Evolutionary conservation across 306 rosid species (phyloP), one percentile per base, ranked within the genome.

Genomic region (Acacia acuminata): DNA sequence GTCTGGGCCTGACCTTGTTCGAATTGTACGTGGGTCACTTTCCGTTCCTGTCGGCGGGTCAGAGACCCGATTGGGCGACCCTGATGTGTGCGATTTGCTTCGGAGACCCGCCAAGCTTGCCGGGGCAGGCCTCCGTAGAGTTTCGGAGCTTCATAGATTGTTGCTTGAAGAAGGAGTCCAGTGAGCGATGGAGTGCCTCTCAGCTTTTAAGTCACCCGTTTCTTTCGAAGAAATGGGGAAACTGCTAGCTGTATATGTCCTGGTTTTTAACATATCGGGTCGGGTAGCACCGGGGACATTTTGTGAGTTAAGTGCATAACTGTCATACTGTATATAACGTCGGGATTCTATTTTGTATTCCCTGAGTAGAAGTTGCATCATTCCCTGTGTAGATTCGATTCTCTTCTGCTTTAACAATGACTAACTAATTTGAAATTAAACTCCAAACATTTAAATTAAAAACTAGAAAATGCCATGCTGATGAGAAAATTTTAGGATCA

Each of bases 1-100:
- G 99, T 70, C 78, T 95, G 82, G 99, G 99, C 3, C 68, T 95
- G 11, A 95, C 98, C 24, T 85, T 95, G 4, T 86, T 93, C 69
- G 99, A 95, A 87, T 91, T 95, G 12, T 95, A 88, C 16, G 75
- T 95, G 88, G 99, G 99, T n/a, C 96, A 95, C 48, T 95, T 92
- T 0, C 99, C 99, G 0, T 88, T 95, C 27, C 89, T 95, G 43
- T 92, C 96, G 1, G 80, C 93, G 64, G 99, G 97, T 76, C 96
- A 95, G 24, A 82, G 97, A 72, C 99, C 99, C 78, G 96, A 92
- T 65, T 95, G 99, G 99, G 92, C 96, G 2, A 83, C 97, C 22
- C 85, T 95, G 0, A 95, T 95, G 97, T 95, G 97, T 25, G 93
- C 98, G 19, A 93, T 95, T 17, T 95, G 99, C 51, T 95, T 93